A percentile compares a stretch with the other conserved stretches of the same genome.
Evolutionary conservation across 1,139 yeast species (phyloP).

Genomic region (Saccharomyces hybrid): DNA sequence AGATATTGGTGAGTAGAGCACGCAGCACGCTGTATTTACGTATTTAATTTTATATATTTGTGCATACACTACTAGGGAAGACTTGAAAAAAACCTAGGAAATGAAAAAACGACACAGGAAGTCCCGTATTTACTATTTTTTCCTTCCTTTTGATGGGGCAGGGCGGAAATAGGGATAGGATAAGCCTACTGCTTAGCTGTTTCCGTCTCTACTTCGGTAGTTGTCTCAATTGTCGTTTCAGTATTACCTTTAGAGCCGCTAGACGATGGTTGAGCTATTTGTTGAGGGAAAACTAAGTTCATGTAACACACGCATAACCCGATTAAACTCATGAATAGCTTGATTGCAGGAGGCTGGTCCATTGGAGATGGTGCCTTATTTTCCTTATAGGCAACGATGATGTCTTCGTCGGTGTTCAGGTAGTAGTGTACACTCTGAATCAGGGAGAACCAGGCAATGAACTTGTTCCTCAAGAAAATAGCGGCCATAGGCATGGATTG

Average conservation of each 20-base stretch:
- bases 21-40: not conserved
- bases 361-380: conserved; percentile 27
- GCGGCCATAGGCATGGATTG: conserved; percentile 67
- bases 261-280: conserved; percentile 16
- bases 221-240: not conserved
- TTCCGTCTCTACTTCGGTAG: not conserved
- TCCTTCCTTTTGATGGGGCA: no score
- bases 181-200: not conserved
- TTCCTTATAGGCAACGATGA: conserved; percentile 20
- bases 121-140: not conserved
- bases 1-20: conserved; percentile 61
- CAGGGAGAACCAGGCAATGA: conserved; percentile 32
- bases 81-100: not conserved
- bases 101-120: not conserved
- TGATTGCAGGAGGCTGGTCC: conserved; percentile 39
- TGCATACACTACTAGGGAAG: not conserved
- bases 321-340: conserved; percentile 40
- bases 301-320: conserved; percentile 47
- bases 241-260: conserved; percentile 2
- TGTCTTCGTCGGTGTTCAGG: conserved; percentile 23
- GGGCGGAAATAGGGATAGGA: no score
- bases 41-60: not conserved
- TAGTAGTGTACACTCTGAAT: conserved; percentile 25
- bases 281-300: conserved; percentile 35
- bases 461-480: conserved; percentile 42